Evolutionary conservation across 2,329 filamentous ascomycete species (phyloP).

Genomic region (Pseudocercospora pini-densiflorae): DNA sequence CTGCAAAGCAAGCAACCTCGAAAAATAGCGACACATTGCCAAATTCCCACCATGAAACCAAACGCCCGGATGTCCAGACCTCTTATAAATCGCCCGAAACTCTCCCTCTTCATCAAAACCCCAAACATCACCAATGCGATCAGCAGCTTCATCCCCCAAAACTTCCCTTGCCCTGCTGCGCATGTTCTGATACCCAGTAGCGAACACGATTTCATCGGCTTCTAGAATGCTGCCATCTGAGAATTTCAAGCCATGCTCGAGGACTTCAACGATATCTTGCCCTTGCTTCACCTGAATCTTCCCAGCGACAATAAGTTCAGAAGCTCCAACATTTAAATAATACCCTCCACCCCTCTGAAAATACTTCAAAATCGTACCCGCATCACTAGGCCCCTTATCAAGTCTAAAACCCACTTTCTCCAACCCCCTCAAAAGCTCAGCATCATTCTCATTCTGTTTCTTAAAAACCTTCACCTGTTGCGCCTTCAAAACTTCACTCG

Average conservation of each 20-base stretch:
- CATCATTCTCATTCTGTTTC: background rate
- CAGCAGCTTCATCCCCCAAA: conserved; percentile 47
- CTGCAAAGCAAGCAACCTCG: conserved; percentile 10
- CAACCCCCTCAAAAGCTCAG: conserved; percentile 43
- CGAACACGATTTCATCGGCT: conserved; percentile 53
- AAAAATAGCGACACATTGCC: background rate
- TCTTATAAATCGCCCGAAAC: conserved; percentile 29
- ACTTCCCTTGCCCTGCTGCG: conserved; percentile 44
- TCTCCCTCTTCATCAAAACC: conserved; percentile 54
- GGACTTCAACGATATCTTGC: conserved; percentile 40
- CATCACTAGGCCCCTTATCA: conserved; percentile 44
- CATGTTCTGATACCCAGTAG: conserved; percentile 52
- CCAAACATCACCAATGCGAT: conserved; percentile 50
- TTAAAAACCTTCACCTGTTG: conserved; percentile 23
- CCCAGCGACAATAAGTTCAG: conserved; percentile 65
- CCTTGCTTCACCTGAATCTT: conserved; percentile 52
- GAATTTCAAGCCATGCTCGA: conserved; percentile 47
- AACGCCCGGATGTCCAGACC: conserved; percentile 1
- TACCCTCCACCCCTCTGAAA: conserved; percentile 50
- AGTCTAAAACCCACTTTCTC: conserved; percentile 48
- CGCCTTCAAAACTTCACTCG: conserved; percentile 31
- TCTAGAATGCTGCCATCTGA: conserved; percentile 47
- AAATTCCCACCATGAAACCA: conserved; percentile 9
- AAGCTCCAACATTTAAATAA: conserved; percentile 71
- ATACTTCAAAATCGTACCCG: conserved; percentile 42